These are phyloP conservation scores for Talaromyces funiculosus DNA, from an alignment of 2,329 filamentous ascomycete genomes.

Conservation along the genomic window DNA sequence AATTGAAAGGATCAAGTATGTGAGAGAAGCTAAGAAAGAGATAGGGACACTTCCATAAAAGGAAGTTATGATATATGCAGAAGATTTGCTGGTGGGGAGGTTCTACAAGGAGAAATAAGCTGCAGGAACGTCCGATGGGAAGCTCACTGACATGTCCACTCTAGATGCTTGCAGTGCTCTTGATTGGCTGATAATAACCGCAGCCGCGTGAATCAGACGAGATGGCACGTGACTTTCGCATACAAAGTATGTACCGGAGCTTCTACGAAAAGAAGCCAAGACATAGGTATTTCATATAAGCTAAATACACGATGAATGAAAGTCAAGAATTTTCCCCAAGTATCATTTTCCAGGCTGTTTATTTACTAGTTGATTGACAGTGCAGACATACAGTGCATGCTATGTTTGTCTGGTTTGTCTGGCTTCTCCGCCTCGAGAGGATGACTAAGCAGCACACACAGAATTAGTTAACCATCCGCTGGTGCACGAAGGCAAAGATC, in stretches of 20 bases:
- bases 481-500: slow-evolving; percentile 1
- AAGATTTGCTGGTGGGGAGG: background rate
- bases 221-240: slow-evolving; percentile 1
- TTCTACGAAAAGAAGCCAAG: background rate
- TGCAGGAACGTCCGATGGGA: slow-evolving; percentile 6
- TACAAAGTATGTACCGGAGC: too few species aligned
- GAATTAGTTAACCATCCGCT: slow-evolving; percentile 14
- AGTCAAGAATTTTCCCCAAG: too few species aligned
- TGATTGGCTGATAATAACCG: background rate
- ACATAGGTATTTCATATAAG: too few species aligned
- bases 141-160: background rate
- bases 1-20: background rate
- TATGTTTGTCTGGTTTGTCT: slow-evolving; percentile 14
- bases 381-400: background rate
- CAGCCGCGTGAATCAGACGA: background rate
- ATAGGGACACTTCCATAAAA: background rate
- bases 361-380: background rate
- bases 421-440: slow-evolving; percentile 4
- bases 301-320: too few species aligned
- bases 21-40: background rate
- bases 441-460: slow-evolving; percentile 19
- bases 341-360: background rate
- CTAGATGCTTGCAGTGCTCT: background rate
- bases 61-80: background rate
- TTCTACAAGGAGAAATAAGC: background rate